Percentiles rank a stretch among this genome's conserved stretches.
Conservation (phyloP, 352 stramenopile genomes). For the Thalassiosira hispida region DNA sequence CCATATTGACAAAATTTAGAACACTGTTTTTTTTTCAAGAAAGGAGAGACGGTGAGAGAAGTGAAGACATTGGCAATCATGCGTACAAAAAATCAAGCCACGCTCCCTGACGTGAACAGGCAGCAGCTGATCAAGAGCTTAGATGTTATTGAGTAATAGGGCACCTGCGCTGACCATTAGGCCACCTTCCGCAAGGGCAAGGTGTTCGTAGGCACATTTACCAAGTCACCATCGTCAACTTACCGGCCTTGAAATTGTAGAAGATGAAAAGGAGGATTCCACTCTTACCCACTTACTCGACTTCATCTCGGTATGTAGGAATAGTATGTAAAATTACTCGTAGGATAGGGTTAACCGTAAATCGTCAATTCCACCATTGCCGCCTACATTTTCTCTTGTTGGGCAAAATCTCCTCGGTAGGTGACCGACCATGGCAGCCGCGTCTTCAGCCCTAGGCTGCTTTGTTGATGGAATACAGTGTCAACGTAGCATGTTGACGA, state of each 20-base stretch:
- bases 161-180: neutral
- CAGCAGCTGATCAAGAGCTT: no score
- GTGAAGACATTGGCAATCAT: no score
- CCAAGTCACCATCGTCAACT: conserved; percentile 5
- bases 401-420: neutral
- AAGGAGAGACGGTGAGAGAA: neutral
- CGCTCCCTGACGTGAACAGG: no score
- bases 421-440: neutral
- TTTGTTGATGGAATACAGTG: neutral
- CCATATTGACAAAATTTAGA: conserved; percentile 88
- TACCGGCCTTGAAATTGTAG: conserved; percentile 26
- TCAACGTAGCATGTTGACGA: no score
- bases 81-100: no score
- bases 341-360: no score
- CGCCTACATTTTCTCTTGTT: neutral
- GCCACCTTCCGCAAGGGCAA: neutral
- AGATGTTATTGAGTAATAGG: neutral
- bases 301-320: neutral
- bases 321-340: neutral
- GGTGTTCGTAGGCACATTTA: neutral
- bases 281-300: no score
- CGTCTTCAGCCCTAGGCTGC: conserved; percentile 6
- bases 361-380: no score
- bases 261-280: neutral
- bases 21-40: neutral